Evolutionary conservation across 140 eudicot genomes (phyloP), one percentile per base, ranked within the genome.

Genomic region (Anethum foeniculum): DNA sequence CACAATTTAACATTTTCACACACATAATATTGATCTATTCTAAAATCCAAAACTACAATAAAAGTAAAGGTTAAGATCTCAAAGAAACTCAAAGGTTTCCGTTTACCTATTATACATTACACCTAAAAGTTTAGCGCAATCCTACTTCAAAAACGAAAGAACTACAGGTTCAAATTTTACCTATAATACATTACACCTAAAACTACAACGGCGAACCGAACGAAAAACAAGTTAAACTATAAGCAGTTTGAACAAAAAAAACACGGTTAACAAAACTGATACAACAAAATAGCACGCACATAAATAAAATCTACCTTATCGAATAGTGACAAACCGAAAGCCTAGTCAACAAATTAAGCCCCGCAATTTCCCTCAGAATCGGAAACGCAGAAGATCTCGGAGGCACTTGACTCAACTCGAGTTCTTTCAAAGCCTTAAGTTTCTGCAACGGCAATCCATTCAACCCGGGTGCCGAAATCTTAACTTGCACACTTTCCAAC

Each of bases 311-410:
- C 30, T 77, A 94, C 98, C 98, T 80, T 64, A 94, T 94, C 18
- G 98, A 90, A 81, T 92, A 94, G 44, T 94, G 93, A 83, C 95
- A 94, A 38, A 94, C 95, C 21, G 97, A 90, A 16, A 94, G 88
- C 90, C 80, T 92, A 0, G 98, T 92, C 88, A 94, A 84, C 71
- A 91, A 36, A 64, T 86, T 86, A 74, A 94, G 96, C 62, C 86
- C 92, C 16, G 90, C 86, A 71, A 94, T 88, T 80, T 92, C 97
- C 25, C 87, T 88, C 71, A 94, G 83, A 46, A 92, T 71, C 0
- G 97, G 96, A 76, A 92, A 92, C 13, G 90, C 93, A 0, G 96
- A 90, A 25, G 92, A 88, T 80, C 96, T 81, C 0, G 89, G 81
- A 14, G 98, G 98, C 77, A 87, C 91, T 75, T 83, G 88, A 82